Base-by-base conservation (phyloP, 176 grass and related monocot species). In the Melocanna baccifera region DNA sequence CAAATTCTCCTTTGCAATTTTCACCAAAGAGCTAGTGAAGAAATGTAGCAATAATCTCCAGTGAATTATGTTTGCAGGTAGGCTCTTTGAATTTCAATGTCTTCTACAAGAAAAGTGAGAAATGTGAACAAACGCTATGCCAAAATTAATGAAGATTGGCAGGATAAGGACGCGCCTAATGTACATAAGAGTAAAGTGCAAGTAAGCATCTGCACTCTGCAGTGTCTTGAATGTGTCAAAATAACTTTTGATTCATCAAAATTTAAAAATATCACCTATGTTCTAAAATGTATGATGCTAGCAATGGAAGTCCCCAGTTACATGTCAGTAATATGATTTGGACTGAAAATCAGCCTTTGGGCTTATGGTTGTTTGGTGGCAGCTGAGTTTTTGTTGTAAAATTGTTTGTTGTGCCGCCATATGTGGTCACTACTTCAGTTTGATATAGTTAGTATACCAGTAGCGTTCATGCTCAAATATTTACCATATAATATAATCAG, bases 41-140 rank as follows among this genome's bases (percentile, higher is more conserved):
- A 51, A 20, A 77, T 55, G 50, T 46, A 82, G 50, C 22, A 77
- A 72, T 36, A 62, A 79, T 74, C 13, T 76, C 61, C 13, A 69
- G 67, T 75, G 39, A 45, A 25, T 67, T 67, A 19, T 86, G 37
- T 85, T 87, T 79, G 62, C 80, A 78, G 62, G 87, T 30, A 42
- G 34, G 25, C 47, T 78, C 39, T 59, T 74, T 42, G 76, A 67
- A 53, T 73, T 76, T 29, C 68, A 77, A 95, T 99, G 96, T 90
- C 93, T 71, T 96, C 96, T 40, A 81, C 96, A 69, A 90, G 96
- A 65, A 99, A 99, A 93, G 78, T 83, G 51, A 96, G 93, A 76
- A 96, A 94, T 72, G 81, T 78, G 13, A 93, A 91, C 80, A 99
- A 94, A 61, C 88, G 87, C 22, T 99, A 92, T 89, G 80, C 91